Base-by-base conservation (phyloP, 768 basidiomycete genomes). In the Russula ochroleuca region DNA sequence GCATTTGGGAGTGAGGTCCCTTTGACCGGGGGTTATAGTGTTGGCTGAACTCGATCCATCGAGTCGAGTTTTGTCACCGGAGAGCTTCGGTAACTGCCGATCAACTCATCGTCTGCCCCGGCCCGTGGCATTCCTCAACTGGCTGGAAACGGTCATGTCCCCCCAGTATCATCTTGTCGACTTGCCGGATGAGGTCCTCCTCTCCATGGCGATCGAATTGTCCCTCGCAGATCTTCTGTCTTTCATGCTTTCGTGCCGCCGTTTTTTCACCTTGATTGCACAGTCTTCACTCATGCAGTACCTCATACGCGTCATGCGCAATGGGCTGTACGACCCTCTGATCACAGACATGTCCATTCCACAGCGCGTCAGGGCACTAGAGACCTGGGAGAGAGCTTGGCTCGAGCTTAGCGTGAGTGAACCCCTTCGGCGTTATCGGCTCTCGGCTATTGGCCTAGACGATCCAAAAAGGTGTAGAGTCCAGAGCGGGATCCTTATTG, bases 281-380 rank as follows among this genome's bases (percentile, higher is more conserved):
- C 25, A 59, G 35, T 64, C 63, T 9, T 25, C 57, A n/a, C 57
- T 64, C 52, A 53, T 64, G 28, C 63, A 64, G 38, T 64, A 63
- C 25, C 62, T 63, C 17, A 63, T 63, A 19, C 62, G 50, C 10
- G 48, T 52, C 51, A 59, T 63, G 62, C 51, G 50, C 17, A 51
- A 59, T 28, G 62, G 62, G n/a, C 14, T 63, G 7, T 23, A 59
- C 2, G 62, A 63, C 14, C 62, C 62, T 31, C 45, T 63, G 13
- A 7, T 40, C 35, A 48, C 50, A 3, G 57, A 54, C 9, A 63
- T 48, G 14, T 38, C 62, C 45, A 59, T 63, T 25, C 62, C 62
- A 0, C 49, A 63, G n/a, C 57, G 62, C 7, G 15, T 59, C 15
- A 28, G 38, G 19, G 43, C 51, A 9, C n/a, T 63, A n/a, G 57